phyloP scores from a whole-genome alignment of 352 stramenopile species.

The Globisporangium paddicum region DNA sequence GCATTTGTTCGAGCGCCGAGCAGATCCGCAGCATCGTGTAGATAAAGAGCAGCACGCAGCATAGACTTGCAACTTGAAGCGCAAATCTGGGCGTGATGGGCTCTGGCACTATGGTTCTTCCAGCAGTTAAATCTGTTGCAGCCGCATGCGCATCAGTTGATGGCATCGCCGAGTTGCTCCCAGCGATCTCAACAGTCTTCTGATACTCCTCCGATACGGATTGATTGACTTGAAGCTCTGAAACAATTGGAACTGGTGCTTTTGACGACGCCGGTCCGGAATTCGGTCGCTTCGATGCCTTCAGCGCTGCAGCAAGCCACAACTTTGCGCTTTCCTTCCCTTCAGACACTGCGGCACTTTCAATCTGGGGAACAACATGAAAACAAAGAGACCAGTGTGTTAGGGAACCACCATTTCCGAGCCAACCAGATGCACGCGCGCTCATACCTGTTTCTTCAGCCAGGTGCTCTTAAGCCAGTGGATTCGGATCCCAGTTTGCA shows the following conservation, averaged over 20 bases:
- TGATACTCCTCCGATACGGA: neutral
- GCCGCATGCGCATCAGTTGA: neutral
- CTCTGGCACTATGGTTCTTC: neutral
- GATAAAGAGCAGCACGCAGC: constrained; percentile 64
- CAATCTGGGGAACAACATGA: constrained; percentile 42
- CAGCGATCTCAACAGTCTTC: neutral
- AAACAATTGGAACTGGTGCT: neutral
- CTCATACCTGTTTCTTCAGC: constrained; percentile 80
- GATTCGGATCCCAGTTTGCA: constrained; percentile 66
- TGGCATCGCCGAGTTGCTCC: neutral
- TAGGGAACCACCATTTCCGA: no score
- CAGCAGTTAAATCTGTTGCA: neutral
- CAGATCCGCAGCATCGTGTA: constrained; percentile 66
- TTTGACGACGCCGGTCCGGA: neutral
- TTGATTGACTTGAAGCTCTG: no score
- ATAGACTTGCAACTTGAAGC: constrained; percentile 37
- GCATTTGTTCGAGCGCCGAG: constrained; percentile 55
- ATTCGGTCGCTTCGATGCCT: constrained; percentile 1
- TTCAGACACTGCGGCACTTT: constrained; percentile 71
- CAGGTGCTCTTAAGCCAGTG: constrained; percentile 83
- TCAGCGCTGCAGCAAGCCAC: constrained; percentile 45
- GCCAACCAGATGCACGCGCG: no score
- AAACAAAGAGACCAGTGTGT: neutral
- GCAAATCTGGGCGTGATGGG: constrained; percentile 8
- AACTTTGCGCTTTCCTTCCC: constrained; percentile 48